Base-by-base conservation (phyloP, 2,329 filamentous ascomycete species). In the Phaeosphaeriaceae sp. region DNA sequence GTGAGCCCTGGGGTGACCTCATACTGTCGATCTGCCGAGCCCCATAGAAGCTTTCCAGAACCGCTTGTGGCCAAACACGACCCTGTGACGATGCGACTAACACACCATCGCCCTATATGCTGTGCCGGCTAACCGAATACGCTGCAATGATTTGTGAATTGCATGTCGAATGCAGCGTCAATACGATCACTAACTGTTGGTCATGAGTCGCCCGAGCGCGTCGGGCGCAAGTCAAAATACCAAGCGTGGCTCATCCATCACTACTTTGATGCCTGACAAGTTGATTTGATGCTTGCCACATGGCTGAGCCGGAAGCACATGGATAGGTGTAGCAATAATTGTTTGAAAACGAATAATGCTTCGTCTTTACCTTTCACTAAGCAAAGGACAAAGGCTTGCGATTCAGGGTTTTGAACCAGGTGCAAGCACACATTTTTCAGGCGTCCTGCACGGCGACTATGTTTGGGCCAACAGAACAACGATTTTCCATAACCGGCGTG, bases 41-140 rank as follows among this genome's bases (percentile, higher is more conserved):
- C 55, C 24, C 21, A 7, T 19, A 24, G 24, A 48, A 49, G 24
- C 24, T 46, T 46, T 40, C 17, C 19, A 46, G 43, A 46, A 40
- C 35, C 11, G 30, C 42, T 47, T 24, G 54, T 59, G 63, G 58
- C 58, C 52, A 61, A 58, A 53, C 17, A 42, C 35, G 49, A 54
- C 58, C 54, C 50, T 52, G 26, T 54, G 48, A 32, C 26, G 40
- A 30, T 23, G 5, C 7, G 30, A 19, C 23, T 22, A 42, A 47
- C 42, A 46, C 52, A 52, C 48, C 24, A 52, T 46, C 9, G 26
- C 9, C 23, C 19, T 26, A 46, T 56, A 51, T 24, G 43, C 52
- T 52, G 19, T 26, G 52, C 58, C 53, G 60, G 19, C 24, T 64
- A 59, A 35, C 52, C 58, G 63, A 61, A 54, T 55, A 55, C 58